Conservation (phyloP, 1,139 yeast genomes). For the Geotrichum reessii region DNA sequence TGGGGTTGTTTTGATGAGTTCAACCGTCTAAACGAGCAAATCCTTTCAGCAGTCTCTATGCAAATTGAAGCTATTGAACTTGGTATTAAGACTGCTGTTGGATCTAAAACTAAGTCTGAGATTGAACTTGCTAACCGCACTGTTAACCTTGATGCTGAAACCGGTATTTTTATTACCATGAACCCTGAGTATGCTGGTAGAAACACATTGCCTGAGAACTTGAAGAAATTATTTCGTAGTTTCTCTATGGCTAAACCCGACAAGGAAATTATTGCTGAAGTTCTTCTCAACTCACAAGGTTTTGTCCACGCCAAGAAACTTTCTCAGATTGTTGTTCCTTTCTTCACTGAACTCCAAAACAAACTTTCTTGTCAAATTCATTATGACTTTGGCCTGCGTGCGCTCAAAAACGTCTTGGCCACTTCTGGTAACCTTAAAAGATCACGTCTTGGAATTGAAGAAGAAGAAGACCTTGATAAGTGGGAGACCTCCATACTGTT, state of each 20-base stretch:
- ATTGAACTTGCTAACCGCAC: conserved; percentile 50
- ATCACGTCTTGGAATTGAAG: conserved; percentile 10
- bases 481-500: conserved; percentile 45
- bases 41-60: conserved; percentile 79
- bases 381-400: conserved; percentile 86
- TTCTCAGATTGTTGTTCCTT: conserved; percentile 50
- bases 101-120: conserved; percentile 18
- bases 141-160: conserved; percentile 39
- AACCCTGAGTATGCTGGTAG: conserved; percentile 89
- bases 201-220: conserved; percentile 74
- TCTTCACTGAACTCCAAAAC: conserved; percentile 45
- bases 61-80: conserved; percentile 69
- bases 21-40: conserved; percentile 66
- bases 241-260: conserved; percentile 77
- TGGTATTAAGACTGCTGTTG: conserved; percentile 22
- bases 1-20: conserved; percentile 98
- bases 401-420: conserved; percentile 60
- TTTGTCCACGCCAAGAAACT: conserved; percentile 47
- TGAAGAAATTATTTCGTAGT: conserved; percentile 70
- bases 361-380: conserved; percentile 55
- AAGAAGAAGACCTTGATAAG: conserved; percentile 28
- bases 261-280: conserved; percentile 61
- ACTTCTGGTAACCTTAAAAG: conserved; percentile 53
- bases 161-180: conserved; percentile 85
- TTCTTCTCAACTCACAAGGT: conserved; percentile 67